phyloP scores from a whole-genome alignment of 306 rosid species.

The Lathyrus sativus region DNA sequence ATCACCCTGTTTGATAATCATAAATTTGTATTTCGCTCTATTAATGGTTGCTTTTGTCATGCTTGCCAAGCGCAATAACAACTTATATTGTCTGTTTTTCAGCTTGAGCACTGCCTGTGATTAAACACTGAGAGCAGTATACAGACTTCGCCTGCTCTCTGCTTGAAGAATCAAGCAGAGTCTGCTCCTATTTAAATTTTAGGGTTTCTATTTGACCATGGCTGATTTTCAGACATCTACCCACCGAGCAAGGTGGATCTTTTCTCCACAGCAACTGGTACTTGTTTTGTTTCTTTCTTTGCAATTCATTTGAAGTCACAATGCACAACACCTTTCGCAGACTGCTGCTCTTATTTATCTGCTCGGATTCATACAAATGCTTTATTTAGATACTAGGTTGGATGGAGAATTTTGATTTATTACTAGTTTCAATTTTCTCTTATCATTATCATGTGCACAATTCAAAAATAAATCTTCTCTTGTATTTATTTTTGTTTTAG shows the following conservation, averaged over 20 bases:
- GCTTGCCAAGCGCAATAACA: not conserved
- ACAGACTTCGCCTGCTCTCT: not conserved
- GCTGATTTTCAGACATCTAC: conserved; percentile 90
- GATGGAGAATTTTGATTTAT: conserved; percentile 7
- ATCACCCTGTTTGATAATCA: not conserved
- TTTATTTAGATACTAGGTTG: not conserved
- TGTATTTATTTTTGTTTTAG: conserved; percentile 43
- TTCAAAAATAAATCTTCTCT: not conserved
- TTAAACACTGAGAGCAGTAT: not conserved
- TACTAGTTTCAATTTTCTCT: not conserved
- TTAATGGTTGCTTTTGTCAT: not conserved
- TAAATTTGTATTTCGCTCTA: not conserved
- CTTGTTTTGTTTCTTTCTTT: conserved; percentile 12
- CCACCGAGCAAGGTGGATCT: conserved; percentile 83
- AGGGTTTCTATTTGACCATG: conserved; percentile 48
- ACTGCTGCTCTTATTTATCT: conserved; percentile 12
- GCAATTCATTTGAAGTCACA: conserved; percentile 29
- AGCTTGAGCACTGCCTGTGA: not conserved
- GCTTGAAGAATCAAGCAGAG: conserved; percentile 21
- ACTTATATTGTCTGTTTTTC: conserved; percentile 4
- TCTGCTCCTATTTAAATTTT: not conserved
- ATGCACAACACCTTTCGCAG: conserved; percentile 11
- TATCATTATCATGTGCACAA: conserved; percentile 7
- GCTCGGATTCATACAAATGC: not conserved
- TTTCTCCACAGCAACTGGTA: conserved; percentile 79